Base-by-base conservation (phyloP, 2,329 filamentous ascomycete genomes). In the Byssothecium circinans region DNA sequence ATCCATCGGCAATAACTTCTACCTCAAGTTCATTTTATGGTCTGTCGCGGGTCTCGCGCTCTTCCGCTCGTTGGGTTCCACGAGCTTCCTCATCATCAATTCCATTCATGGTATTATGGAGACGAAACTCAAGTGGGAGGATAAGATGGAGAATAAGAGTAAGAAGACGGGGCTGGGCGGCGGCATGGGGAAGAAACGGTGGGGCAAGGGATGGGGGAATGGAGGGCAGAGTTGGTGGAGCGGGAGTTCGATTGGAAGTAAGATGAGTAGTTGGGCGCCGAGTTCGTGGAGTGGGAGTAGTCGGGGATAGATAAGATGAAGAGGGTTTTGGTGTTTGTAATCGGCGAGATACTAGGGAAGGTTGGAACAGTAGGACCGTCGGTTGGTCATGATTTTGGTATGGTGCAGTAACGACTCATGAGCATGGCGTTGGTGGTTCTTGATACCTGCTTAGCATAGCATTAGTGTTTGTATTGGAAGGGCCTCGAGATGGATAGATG, bases 1-100 rank as follows among this genome's bases (percentile, higher is more conserved):
- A 39, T 76, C 83, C 33, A 85, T 95, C 41, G 85, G 85, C 6
- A 81, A 86, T 61, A 99, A 99, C 75, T 84, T 88, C 67, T 99
- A 99, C 71, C 81, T 99, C 35, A 87, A 85, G 29, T 94, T 97
- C 73, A 89, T 99, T 66, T 80, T 99, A 18, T 99, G 94, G 94
- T 78, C 82, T 23, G 94, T 99, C 12, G 94, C 94, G 0, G 80
- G 81, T 0, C 75, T 99, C 20, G 94, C 95, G 1, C 75, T 94
- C 6, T 96, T 99, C 79, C 84, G 94, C 54, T 91, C 90, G 1
- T 70, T 96, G 1, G 94, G 94, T 0, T 87, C 82, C 8, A 85
- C 85, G 0, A 82, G 89, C 0, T 99, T 95, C 74, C 85, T 89
- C 2, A 71, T 96, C 49, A 85, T 97, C 64, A 92, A 95, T 65